A percentile compares a stretch with the other conserved stretches of the same genome.
These are phyloP conservation scores for Podaxis mareebaensis DNA, from an alignment of 768 basidiomycete genomes.

Conservation along the genomic window DNA sequence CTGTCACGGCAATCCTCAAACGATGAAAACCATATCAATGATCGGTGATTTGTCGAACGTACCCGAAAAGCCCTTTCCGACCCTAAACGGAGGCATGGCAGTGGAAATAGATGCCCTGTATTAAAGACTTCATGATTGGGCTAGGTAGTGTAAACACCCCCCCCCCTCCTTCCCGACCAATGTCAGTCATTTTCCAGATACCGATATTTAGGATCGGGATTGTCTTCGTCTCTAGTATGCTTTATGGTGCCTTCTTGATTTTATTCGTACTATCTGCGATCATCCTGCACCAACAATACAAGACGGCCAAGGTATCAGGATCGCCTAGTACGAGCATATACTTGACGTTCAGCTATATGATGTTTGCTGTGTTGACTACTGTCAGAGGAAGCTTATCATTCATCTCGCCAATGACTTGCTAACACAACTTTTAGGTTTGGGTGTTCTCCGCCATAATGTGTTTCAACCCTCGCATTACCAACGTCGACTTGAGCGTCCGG, in stretches of 20 bases:
- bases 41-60: too few relatives aligned
- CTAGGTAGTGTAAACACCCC: neutral
- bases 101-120: neutral
- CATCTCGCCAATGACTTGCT: neutral
- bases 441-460: slow-evolving; percentile 3
- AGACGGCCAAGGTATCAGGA: neutral
- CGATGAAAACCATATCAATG: too few relatives aligned
- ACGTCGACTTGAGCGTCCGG: neutral
- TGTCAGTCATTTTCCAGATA: neutral
- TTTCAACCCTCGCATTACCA: neutral
- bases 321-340: neutral
- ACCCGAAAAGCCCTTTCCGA: neutral
- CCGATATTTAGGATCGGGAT: neutral
- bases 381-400: neutral
- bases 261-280: slow-evolving; percentile 1
- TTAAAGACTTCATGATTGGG: neutral
- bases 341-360: neutral
- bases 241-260: slow-evolving; percentile 4
- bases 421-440: neutral
- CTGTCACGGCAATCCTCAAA: too few relatives aligned
- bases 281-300: slow-evolving; percentile 7
- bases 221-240: slow-evolving; percentile 3
- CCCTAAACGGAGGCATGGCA: too few relatives aligned
- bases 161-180: neutral
- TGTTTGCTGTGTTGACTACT: neutral